Evolutionary conservation across 768 basidiomycete genomes (phyloP).

Genomic region (Glaciozyma antarctica): DNA sequence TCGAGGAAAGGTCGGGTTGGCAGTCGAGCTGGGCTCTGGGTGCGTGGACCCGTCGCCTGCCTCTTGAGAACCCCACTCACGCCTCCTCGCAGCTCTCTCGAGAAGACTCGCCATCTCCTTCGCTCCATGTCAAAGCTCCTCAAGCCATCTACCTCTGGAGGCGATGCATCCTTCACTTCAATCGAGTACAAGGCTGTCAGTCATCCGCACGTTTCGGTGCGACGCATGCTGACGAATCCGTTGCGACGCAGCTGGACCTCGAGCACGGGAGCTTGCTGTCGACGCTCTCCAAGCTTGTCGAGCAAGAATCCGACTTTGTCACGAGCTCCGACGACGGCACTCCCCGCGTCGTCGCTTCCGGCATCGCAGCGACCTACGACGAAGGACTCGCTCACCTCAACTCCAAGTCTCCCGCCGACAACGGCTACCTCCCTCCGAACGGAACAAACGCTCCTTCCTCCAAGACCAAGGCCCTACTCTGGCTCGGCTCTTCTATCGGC

Average conservation of each 20-base stretch:
- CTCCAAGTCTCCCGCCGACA: conserved; percentile 38
- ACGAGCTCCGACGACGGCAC: conserved; percentile 41
- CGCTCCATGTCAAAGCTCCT: conserved; percentile 59
- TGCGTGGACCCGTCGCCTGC: conserved; percentile 44
- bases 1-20: conserved; percentile 40
- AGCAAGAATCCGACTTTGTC: conserved; percentile 27
- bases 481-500: conserved; percentile 83
- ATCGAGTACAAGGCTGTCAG: conserved; percentile 33
- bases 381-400: conserved; percentile 69
- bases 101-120: conserved; percentile 47
- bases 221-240: conserved; percentile 29
- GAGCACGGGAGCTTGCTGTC: conserved; percentile 76
- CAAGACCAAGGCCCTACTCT: conserved; percentile 49
- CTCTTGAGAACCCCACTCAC: conserved; percentile 1
- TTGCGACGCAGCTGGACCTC: conserved; percentile 56
- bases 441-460: background rate
- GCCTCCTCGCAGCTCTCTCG: conserved; percentile 51
- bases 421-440: conserved; percentile 39
- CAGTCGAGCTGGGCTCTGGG: conserved; percentile 93
- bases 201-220: conserved; percentile 35
- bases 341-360: conserved; percentile 69
- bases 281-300: conserved; percentile 57
- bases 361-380: conserved; percentile 85
- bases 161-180: background rate
- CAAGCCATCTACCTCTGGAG: background rate